phyloP scores from a whole-genome alignment of 345 rosid species.

The Punica granatum region DNA sequence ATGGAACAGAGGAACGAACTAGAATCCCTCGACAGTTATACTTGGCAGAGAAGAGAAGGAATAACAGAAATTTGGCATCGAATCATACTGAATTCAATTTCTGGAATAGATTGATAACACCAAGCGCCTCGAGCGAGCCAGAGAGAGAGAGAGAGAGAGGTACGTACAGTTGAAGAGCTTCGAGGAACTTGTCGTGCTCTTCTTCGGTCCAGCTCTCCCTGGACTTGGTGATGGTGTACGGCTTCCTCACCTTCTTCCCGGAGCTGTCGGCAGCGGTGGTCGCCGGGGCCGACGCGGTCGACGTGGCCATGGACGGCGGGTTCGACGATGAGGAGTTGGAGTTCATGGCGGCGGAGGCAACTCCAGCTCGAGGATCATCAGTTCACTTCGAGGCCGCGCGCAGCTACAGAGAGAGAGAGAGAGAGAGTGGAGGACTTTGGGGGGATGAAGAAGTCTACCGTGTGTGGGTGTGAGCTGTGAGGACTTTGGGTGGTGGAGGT shows the following conservation, averaged over 20 bases:
- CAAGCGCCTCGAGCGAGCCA: too few relatives aligned
- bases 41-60: too few relatives aligned
- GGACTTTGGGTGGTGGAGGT: constrained; percentile 12
- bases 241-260: constrained; percentile 82
- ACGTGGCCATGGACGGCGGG: constrained; percentile 30
- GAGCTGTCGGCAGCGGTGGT: constrained; percentile 26
- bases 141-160: not conserved
- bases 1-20: too few relatives aligned
- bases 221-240: constrained; percentile 97
- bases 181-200: constrained; percentile 96
- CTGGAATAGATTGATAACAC: too few relatives aligned
- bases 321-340: constrained; percentile 34
- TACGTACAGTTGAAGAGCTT: constrained; percentile 86
- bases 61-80: not conserved
- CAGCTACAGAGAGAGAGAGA: not conserved
- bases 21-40: too few relatives aligned
- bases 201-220: constrained; percentile 99
- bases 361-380: constrained; percentile 5
- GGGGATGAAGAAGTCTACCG: not conserved
- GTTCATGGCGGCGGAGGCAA: constrained; percentile 18
- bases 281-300: constrained; percentile 25
- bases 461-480: too few relatives aligned
- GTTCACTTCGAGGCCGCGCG: not conserved
- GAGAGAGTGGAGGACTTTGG: not conserved
- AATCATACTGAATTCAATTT: not conserved